Percentiles rank a stretch among this genome's conserved stretches.
Conservation (phyloP, 768 basidiomycete species). For the Termitomyces titanicus region DNA sequence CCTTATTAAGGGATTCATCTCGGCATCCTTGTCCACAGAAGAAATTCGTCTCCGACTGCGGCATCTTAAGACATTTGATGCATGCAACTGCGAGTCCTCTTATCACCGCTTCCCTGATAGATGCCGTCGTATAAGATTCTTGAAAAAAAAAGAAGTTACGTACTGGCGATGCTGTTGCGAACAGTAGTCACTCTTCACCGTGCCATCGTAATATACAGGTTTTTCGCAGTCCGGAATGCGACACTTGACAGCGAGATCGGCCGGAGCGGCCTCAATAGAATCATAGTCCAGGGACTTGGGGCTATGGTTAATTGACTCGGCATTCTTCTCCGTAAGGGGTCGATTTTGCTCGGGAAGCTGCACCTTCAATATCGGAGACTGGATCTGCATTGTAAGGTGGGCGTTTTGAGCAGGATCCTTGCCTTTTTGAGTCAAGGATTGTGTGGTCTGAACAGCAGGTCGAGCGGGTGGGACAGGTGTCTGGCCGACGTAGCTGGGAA, state of each 20-base stretch:
- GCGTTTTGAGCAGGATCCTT: not conserved
- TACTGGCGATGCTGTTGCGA: conserved; percentile 62
- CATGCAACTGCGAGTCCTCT: conserved; percentile 49
- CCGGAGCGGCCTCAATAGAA: not conserved
- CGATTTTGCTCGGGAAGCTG: not conserved
- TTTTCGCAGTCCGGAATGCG: conserved; percentile 56
- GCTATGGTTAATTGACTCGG: not conserved
- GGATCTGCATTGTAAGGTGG: not conserved
- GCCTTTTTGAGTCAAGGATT: not conserved
- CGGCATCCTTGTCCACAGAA: conserved; percentile 59
- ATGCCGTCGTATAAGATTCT: not conserved
- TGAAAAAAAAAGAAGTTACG: conserved; percentile 20
- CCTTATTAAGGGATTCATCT: conserved; percentile 39
- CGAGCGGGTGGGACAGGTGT: not conserved
- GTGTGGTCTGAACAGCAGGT: not conserved
- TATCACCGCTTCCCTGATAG: conserved; percentile 51
- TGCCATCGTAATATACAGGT: conserved; percentile 51
- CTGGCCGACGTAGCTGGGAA: not conserved
- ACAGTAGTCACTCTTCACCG: conserved; percentile 54
- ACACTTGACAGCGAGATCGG: conserved; percentile 22
- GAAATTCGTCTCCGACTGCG: conserved; percentile 57
- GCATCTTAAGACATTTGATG: conserved; percentile 60
- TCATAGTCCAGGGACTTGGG: not conserved
- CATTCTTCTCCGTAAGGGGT: not conserved
- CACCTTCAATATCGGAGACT: not conserved